These are phyloP conservation scores for Termitomyces eurrhizus DNA, from an alignment of 768 basidiomycete genomes.

Conservation along the genomic window DNA sequence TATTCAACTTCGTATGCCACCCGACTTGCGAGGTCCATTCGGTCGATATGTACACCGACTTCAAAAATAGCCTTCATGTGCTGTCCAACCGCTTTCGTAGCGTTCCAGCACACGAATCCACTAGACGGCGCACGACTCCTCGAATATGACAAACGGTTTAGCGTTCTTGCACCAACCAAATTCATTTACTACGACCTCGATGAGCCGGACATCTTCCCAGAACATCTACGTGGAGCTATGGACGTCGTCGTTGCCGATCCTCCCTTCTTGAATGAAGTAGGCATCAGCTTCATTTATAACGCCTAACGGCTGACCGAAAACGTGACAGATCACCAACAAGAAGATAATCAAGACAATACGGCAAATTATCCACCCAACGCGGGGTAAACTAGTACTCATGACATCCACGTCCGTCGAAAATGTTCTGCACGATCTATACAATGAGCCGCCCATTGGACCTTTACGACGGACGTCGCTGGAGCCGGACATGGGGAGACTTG, in stretches of 20 bases:
- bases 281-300: slow-evolving; percentile 10
- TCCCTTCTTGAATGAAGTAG: slow-evolving; percentile 43
- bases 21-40: slow-evolving; percentile 29
- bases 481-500: slow-evolving; percentile 31
- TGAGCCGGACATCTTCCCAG: slow-evolving; percentile 37
- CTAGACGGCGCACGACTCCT: slow-evolving; percentile 31
- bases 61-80: slow-evolving; percentile 40
- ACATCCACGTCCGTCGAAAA: slow-evolving; percentile 37
- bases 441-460: slow-evolving; percentile 33
- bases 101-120: slow-evolving; percentile 37
- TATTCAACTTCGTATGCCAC: slow-evolving; percentile 39
- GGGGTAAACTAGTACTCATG: slow-evolving; percentile 34
- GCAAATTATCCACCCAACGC: slow-evolving; percentile 34
- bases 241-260: slow-evolving; percentile 42
- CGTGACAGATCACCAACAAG: slow-evolving; percentile 33
- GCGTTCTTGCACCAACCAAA: slow-evolving; percentile 32
- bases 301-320: neutral
- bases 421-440: slow-evolving; percentile 31
- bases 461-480: slow-evolving; percentile 29
- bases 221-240: slow-evolving; percentile 24
- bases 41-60: slow-evolving; percentile 26
- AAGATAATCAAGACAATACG: slow-evolving; percentile 34
- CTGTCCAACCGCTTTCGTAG: slow-evolving; percentile 46
- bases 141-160: slow-evolving; percentile 40
- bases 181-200: slow-evolving; percentile 43